Base-by-base conservation (phyloP, 768 basidiomycete species). In the Cystobasidium tubakii region DNA sequence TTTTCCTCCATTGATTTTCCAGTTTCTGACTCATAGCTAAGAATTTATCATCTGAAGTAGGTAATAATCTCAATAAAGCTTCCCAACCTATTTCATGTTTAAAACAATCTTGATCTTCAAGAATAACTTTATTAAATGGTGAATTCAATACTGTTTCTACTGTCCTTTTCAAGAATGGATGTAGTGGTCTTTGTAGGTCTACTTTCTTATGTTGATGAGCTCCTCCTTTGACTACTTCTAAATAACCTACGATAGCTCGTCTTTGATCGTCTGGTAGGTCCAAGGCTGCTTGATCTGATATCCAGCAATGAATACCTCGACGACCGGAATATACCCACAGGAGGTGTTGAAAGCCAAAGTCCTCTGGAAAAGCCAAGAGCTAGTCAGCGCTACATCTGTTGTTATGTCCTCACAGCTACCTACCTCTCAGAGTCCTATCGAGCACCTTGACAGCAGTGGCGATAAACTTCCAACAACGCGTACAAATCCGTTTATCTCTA, bases 321-420 rank as follows among this genome's bases (percentile, higher is more conserved):
- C 96, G 89, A 73, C 96, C 96, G 9, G 96, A 98, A 82, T 98
- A 99, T 34, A 98, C 94, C 95, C 95, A 99, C 13, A 99, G 84
- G 33, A 98, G 85, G 78, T 92, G 88, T 57, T 86, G 83, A 81
- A 89, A 99, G 7, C 93, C 94, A 80, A 95, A 98, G 76, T 96
- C 90, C 21, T 92, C 84, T 84, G 74, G 0, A 25, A 12, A n/a
- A n/a, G n/a, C n/a, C n/a, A n/a, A n/a, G n/a, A n/a, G n/a, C n/a
- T n/a, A n/a, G n/a, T n/a, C n/a, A n/a, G n/a, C n/a, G n/a, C n/a
- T n/a, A n/a, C n/a, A n/a, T n/a, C n/a, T n/a, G n/a, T n/a, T n/a
- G n/a, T n/a, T n/a, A n/a, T n/a, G n/a, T n/a, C n/a, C n/a, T n/a
- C n/a, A 33, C 21, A 46, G 3, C 15, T 12, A 75, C 81, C 69